phyloP scores from a whole-genome alignment of 805 yeast genomes.

The Candida tibetensis region DNA sequence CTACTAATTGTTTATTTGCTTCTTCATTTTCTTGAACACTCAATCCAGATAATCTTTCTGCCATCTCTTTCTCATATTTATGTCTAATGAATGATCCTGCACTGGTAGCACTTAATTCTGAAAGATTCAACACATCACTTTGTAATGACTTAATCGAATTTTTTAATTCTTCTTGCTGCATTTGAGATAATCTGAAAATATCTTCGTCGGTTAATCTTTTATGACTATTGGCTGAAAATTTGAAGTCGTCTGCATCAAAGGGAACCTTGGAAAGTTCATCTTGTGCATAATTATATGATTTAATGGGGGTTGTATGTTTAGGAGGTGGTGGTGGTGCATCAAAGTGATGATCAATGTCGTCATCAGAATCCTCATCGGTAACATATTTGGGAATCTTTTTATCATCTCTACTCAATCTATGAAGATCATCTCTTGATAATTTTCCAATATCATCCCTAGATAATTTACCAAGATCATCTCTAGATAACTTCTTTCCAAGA shows the following conservation, averaged over 20 bases:
- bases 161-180: conserved; percentile 37
- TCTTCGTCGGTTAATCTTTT: conserved; percentile 26
- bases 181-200: conserved; percentile 25
- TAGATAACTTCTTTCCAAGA: conserved; percentile 30
- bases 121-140: conserved; percentile 46
- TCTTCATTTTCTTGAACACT: conserved; percentile 19
- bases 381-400: conserved; percentile 22
- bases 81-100: conserved; percentile 85
- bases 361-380: conserved; percentile 17
- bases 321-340: conserved; percentile 38
- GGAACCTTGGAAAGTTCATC: conserved; percentile 20
- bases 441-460: not conserved
- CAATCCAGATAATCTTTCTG: conserved; percentile 20
- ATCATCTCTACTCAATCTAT: not conserved
- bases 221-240: conserved; percentile 18
- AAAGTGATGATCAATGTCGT: conserved; percentile 7
- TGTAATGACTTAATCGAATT: conserved; percentile 42
- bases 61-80: conserved; percentile 45
- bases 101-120: conserved; percentile 84
- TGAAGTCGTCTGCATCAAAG: conserved; percentile 39
- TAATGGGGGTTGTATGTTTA: conserved; percentile 18
- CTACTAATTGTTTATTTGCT: conserved; percentile 28
- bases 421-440: conserved; percentile 14
- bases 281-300: conserved; percentile 6
- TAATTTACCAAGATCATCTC: not conserved